A percentile compares a stretch with the other conserved stretches of the same genome.
Conservation (phyloP, 202 grass and related monocot genomes). For the Carex sylvatica region DNA sequence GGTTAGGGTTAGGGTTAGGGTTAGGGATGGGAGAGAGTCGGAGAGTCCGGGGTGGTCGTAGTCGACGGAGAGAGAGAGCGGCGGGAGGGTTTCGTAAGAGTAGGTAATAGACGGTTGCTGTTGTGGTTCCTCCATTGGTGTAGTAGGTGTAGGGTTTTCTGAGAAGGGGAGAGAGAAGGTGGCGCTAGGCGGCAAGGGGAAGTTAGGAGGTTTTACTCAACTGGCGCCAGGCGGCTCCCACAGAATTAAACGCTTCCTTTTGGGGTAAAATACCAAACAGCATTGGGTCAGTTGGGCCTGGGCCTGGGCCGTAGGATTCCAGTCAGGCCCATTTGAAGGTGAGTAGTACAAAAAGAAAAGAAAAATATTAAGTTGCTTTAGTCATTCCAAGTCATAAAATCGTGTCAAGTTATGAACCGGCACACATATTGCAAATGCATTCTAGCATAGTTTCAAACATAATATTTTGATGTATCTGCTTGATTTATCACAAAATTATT, state of each 20-base stretch:
- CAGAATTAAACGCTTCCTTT: too few species aligned
- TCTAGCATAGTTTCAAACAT: too few species aligned
- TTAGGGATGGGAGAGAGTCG: constrained; percentile 46
- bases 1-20: neutral
- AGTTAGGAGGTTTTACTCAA: neutral
- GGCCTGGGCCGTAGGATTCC: neutral
- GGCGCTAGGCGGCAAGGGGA: neutral
- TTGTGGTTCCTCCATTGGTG: constrained; percentile 20
- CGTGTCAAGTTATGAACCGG: too few species aligned
- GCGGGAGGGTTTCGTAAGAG: constrained; percentile 28
- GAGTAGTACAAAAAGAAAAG: neutral
- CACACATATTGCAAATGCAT: too few species aligned
- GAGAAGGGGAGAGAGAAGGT: neutral
- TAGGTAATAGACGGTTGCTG: neutral
- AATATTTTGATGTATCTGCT: too few species aligned
- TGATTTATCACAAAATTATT: too few species aligned
- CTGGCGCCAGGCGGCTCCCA: too few species aligned
- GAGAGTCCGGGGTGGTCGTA: constrained; percentile 26
- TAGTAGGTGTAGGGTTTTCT: neutral
- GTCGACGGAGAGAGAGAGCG: constrained; percentile 20
- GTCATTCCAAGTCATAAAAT: too few species aligned
- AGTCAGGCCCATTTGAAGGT: neutral
- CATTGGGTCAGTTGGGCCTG: neutral
- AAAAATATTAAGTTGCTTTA: too few species aligned
- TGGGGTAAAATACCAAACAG: too few species aligned